Base-by-base conservation (phyloP, 1,284 basidiomycete genomes). In the Coniferiporia weirii region DNA sequence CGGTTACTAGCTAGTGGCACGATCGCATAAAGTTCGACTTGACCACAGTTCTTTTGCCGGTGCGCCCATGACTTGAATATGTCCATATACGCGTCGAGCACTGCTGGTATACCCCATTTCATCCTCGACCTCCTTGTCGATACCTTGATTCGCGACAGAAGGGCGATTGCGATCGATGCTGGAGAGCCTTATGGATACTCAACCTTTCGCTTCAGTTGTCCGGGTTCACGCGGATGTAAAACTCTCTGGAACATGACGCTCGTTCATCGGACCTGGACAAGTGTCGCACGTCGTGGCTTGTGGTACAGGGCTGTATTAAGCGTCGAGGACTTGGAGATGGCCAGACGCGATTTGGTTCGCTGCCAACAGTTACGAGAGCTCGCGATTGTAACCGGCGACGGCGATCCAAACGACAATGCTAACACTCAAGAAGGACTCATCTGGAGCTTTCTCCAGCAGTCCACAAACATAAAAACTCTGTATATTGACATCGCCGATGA, bases 211-310 rank as follows among this genome's bases (percentile, higher is more conserved):
- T 27, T 27, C 27, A 5, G 27, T 27, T 27, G 2, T 27, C n/a
- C n/a, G n/a, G 27, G 27, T 27, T 27, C 27, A 27, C 2, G n/a
- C 12, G 40, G 40, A 43, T 46, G 32, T 15, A 27, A 35, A 8
- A 40, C 36, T n/a, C 36, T 61, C 12, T 36, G 43, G 49, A 53
- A 35, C 17, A 49, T 61, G 45, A 43, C 40, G 9, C 50, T 61
- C 1, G 60, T 61, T 15, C 60, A 61, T 49, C 40, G 55, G 36
- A 22, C 60, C 12, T 61, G 60, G 60, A 61, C 49, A 10, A 36
- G n/a, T 4, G 8, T 44, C 44, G 60, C 43, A 1, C 54, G 50
- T 9, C 27, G 54, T 20, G 45, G 43, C 7, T 44, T 61, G 13
- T 54, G 55, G 43, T 43, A 34, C 38, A 48, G 57, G 40, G 36